Evolutionary conservation across 1,139 yeast genomes (phyloP).

Genomic region (Hyphopichia burtonii): DNA sequence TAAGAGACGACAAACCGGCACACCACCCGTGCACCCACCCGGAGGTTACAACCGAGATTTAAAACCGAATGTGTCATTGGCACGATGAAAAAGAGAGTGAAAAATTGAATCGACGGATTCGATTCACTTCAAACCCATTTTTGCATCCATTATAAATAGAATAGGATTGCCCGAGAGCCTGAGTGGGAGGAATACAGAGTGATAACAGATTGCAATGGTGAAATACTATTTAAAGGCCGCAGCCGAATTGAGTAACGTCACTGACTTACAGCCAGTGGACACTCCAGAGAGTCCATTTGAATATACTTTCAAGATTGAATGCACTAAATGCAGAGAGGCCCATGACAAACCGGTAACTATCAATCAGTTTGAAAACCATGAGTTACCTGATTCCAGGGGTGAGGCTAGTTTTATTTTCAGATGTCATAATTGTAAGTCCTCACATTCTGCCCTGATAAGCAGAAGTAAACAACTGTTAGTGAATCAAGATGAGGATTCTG

Average conservation of each 20-base stretch:
- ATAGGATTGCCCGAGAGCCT: too few relatives aligned
- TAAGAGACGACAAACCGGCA: too few relatives aligned
- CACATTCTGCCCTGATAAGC: constrained; percentile 36
- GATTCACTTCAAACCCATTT: too few relatives aligned
- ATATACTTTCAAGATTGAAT: constrained; percentile 68
- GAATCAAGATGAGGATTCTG: constrained; percentile 13
- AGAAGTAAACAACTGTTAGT: constrained; percentile 32
- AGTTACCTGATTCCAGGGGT: constrained; percentile 72
- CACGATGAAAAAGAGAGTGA: too few relatives aligned
- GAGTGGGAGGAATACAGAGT: too few relatives aligned
- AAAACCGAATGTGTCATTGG: too few relatives aligned
- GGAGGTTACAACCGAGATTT: too few relatives aligned
- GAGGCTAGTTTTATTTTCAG: constrained; percentile 81
- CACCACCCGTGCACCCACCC: too few relatives aligned
- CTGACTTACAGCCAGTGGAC: constrained; percentile 65
- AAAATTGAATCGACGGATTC: too few relatives aligned
- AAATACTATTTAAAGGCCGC: constrained; percentile 47
- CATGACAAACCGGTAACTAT: constrained; percentile 76
- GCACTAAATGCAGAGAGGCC: constrained; percentile 76
- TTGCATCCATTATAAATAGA: too few relatives aligned
- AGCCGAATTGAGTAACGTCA: constrained; percentile 65
- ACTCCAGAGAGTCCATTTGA: constrained; percentile 62
- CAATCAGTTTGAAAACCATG: constrained; percentile 61
- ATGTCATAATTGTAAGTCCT: constrained; percentile 63
- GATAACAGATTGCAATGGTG: constrained; percentile 37